Evolutionary conservation across 2,329 filamentous ascomycete species (phyloP).

Genomic region (Beauveria asiatica): DNA sequence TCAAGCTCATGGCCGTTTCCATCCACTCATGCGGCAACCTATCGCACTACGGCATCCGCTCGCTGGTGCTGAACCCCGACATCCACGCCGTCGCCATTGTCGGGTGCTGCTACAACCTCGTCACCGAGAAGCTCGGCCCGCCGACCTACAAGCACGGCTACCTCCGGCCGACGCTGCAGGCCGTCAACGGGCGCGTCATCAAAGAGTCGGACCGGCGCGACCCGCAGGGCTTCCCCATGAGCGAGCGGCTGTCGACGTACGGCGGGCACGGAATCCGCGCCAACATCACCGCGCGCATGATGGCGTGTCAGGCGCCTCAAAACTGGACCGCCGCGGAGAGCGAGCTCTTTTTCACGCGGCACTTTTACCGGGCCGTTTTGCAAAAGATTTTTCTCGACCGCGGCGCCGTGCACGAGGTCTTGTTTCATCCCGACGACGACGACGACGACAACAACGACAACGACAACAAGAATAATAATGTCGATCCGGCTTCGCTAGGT

Average conservation of each 20-base stretch:
- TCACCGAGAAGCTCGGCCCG: slow-evolving; percentile 82
- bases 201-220: slow-evolving; percentile 66
- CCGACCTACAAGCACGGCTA: slow-evolving; percentile 78
- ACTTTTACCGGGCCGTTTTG: slow-evolving; percentile 84
- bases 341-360: slow-evolving; percentile 80
- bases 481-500: slow-evolving; percentile 19
- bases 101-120: slow-evolving; percentile 94
- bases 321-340: slow-evolving; percentile 85
- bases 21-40: slow-evolving; percentile 97
- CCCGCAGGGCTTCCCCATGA: slow-evolving; percentile 92
- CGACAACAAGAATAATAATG: slow-evolving; percentile 12
- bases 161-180: slow-evolving; percentile 60
- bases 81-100: slow-evolving; percentile 91
- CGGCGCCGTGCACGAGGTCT: slow-evolving; percentile 60
- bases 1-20: slow-evolving; percentile 74
- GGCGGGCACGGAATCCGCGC: slow-evolving; percentile 59
- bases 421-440: slow-evolving; percentile 17
- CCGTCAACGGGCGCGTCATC: slow-evolving; percentile 59
- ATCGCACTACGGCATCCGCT: slow-evolving; percentile 87
- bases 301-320: slow-evolving; percentile 89
- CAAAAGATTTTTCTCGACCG: slow-evolving; percentile 88
- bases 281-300: slow-evolving; percentile 95
- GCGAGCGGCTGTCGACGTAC: slow-evolving; percentile 54
- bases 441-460: slow-evolving; percentile 14
- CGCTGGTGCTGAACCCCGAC: slow-evolving; percentile 71